phyloP scores from a whole-genome alignment of 2,329 filamentous ascomycete species.

The Verruconis gallopava region DNA sequence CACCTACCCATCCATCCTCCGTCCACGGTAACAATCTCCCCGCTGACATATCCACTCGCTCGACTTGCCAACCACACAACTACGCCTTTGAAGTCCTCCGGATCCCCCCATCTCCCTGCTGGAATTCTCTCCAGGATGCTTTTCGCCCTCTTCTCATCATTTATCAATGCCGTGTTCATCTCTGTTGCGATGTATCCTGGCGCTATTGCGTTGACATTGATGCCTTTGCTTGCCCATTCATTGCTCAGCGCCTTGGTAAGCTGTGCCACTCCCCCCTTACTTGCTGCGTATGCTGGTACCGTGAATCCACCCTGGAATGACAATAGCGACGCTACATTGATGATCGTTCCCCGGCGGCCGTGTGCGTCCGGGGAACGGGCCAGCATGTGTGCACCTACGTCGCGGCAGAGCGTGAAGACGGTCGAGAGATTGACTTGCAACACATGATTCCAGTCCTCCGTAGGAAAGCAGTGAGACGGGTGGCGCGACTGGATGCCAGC shows the following conservation, averaged over 20 bases:
- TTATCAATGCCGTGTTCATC: conserved; percentile 77
- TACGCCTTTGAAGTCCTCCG: conserved; percentile 80
- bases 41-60: conserved; percentile 70
- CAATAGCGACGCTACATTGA: conserved; percentile 74
- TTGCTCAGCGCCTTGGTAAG: conserved; percentile 76
- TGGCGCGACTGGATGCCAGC: conserved; percentile 76
- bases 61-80: conserved; percentile 64
- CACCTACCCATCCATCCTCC: conserved; percentile 88
- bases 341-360: conserved; percentile 54
- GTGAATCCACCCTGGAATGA: conserved; percentile 80
- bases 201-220: conserved; percentile 79
- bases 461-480: conserved; percentile 61
- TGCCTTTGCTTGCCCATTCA: conserved; percentile 68
- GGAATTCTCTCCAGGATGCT: conserved; percentile 73
- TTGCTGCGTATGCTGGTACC: conserved; percentile 76
- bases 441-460: conserved; percentile 65
- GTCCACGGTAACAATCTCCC: conserved; percentile 72
- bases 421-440: conserved; percentile 77
- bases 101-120: conserved; percentile 66
- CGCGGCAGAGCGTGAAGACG: conserved; percentile 66
- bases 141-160: conserved; percentile 53
- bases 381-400: conserved; percentile 70
- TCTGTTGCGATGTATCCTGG: conserved; percentile 89
- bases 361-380: conserved; percentile 34
- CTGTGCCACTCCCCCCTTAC: conserved; percentile 75